phyloP scores from a whole-genome alignment of 805 yeast species.

The Debaryomyces tyrocola region DNA sequence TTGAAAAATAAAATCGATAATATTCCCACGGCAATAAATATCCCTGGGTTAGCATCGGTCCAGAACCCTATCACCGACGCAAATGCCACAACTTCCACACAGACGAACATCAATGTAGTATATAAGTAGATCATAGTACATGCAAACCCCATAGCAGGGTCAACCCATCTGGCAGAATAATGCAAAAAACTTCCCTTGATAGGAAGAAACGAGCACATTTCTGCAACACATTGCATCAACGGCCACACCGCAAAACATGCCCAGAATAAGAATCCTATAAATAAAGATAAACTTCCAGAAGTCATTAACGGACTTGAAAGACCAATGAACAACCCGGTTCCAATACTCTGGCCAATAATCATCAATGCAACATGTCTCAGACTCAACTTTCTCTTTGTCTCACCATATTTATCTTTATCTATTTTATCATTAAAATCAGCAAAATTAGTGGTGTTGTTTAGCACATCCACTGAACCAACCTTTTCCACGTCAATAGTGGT shows the following conservation, averaged over 20 bases:
- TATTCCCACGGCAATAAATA: constrained; percentile 53
- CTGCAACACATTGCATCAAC: constrained; percentile 69
- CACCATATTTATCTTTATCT: constrained; percentile 28
- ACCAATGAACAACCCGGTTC: constrained; percentile 78
- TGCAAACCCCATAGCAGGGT: constrained; percentile 67
- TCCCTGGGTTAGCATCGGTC: constrained; percentile 55
- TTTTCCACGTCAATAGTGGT: constrained; percentile 1
- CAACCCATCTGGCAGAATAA: constrained; percentile 63
- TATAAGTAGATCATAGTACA: constrained; percentile 64
- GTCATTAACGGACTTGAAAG: constrained; percentile 67
- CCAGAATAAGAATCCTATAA: constrained; percentile 61
- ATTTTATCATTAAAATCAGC: constrained; percentile 26
- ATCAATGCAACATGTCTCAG: constrained; percentile 70
- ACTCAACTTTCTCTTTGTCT: constrained; percentile 39
- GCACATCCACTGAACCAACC: not conserved
- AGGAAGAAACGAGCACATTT: constrained; percentile 67
- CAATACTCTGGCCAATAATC: constrained; percentile 82
- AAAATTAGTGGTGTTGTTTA: not conserved
- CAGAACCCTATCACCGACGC: constrained; percentile 55
- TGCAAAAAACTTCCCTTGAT: constrained; percentile 65
- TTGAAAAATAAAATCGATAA: constrained; percentile 42
- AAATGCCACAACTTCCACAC: constrained; percentile 66
- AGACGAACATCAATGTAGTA: constrained; percentile 54
- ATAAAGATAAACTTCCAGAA: constrained; percentile 69
- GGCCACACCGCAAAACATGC: constrained; percentile 63